Evolutionary conservation across 2,329 filamentous ascomycete genomes (phyloP), one percentile per base, ranked within the genome.

Genomic region (Fusarium acutatum): DNA sequence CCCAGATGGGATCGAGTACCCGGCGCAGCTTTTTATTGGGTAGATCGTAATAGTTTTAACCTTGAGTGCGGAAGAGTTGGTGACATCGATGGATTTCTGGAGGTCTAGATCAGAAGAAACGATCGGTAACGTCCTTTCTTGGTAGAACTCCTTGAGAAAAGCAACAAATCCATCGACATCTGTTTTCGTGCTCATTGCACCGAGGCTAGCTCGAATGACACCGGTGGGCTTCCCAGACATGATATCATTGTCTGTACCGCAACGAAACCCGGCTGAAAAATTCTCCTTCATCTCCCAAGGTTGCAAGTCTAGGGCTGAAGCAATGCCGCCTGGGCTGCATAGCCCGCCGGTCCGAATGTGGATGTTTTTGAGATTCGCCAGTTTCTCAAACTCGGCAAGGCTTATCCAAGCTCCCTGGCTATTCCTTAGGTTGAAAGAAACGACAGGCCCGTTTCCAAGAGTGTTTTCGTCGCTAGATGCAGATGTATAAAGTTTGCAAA

Each of bases 1-100:
- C 5, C 85, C 87, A 2, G 83, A 70, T 3, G 94, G 92, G 35
- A 98, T 86, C 40, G 85, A 85, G 80, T 93, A 97, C 2, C 93
- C 93, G 22, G 91, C 93, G 77, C 96, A 98, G 80, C 95, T 97
- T 82, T 99, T 99, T 79, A 99, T 95, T 0, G 96, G 96, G 78
- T 95, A 99, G 2, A 98, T 89, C 3, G 87, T 90, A 22, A 95
- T 87, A 60, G 86, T 86, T 69, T 92, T 89, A n/a, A 94, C 86
- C 61, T 67, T 74, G 13, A 83, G 64, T 7, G 47, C 43, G 1
- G 64, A 50, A 6, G 9, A 28, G 13, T 43, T 40, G 3, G 58
- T 17, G 2, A 18, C 15, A 46, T n/a, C 14, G 24, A 13, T 30
- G 5, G 41, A 35, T 12, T 43, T 15, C 13, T 26, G 34, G 17